Base-by-base conservation (phyloP, 2,329 filamentous ascomycete species). In the Penicillium sp. region DNA sequence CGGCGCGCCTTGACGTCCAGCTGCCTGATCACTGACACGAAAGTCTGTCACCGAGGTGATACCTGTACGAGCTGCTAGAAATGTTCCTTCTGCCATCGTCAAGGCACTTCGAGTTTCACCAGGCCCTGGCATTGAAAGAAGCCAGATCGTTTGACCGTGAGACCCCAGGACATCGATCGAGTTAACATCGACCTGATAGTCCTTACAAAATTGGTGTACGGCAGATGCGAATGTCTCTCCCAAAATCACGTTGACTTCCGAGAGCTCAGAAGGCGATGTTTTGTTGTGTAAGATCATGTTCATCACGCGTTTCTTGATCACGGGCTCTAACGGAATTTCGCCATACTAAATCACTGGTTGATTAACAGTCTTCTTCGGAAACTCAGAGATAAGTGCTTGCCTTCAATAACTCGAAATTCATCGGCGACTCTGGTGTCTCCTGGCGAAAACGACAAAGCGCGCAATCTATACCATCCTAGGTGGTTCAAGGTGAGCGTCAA, bases 31-130 rank as follows among this genome's bases (percentile, higher is more conserved):
- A 19, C 76, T 77, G 52, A 85, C 74, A 6, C 83, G 75, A 65
- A 86, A 85, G 62, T 86, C 83, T 4, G 82, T 85, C 43, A 86
- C 81, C 1, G 82, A 80, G 2, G 83, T 87, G 64, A 86, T 79
- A 7, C 83, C 83, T 0, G 83, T 86, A 19, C 80, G 76, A 0
- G 79, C 72, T n/a, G 83, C 81, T 8, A 87, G 75, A 63, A 85
- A 77, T 3, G 77, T 75, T 21, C 83, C 84, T 66, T 87, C 85
- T 16, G 80, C 83, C 82, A 85, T 84, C 2, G 80, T 83, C 51
- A 85, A 69, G 16, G 81, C 79, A 43, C 79, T 80, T 44, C 75
- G 77, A 33, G 74, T 77, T 53, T 81, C 75, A 10, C 77, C 79
- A 26, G 63, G 55, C 50, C 80, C 76, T 0, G 83, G 81, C 81